Evolutionary conservation across 23 red algal genomes (phyloP), one percentile per base, ranked within the genome.

Genomic region (Gracilaria caudata): DNA sequence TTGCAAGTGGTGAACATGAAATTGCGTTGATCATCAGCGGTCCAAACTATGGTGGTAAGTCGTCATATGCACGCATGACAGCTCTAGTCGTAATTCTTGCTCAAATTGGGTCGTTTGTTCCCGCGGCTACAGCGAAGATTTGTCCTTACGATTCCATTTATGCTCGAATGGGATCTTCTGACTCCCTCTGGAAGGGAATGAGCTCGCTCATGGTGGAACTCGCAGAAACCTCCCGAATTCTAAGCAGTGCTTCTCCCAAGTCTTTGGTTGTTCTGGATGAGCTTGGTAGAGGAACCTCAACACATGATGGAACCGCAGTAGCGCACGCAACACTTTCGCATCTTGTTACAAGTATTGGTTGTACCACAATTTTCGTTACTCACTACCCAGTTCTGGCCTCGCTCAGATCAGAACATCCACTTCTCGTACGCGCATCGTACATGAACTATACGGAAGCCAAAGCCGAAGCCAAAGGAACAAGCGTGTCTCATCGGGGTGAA

Each of bases 101-200:
- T n/a, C 97, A 99, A 83, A 87, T 95, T 63, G 97, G 97, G 3
- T 95, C 93, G 16, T 99, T 93, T 84, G 97, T 99, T 39, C 97
- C 97, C 4, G 97, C 97, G 7, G 55, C 51, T 7, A 26, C 44
- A 21, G 83, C 89, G 21, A 58, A 54, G 19, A 14, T 94, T 41
- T 78, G 84, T 35, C 92, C 94, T 0, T 84, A 93, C 51, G 97
- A 99, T 68, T 82, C 87, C 40, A 94, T 99, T 23, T 99, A 92
- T 49, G 94, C 97, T 12, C 57, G 97, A 26, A 89, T 95, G 76
- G 97, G 97, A 28, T 84, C 93, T 35, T 64, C 65, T n/a, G 97
- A 99, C 65, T 63, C 81, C 10, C 92, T 99, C 63, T 87, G 80
- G 12, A 84, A 92, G 17, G 97, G 92, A n/a, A 94, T 94, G 79